Base-by-base conservation (phyloP, 164 flowering plant genomes). In the Dillenia suffruticosa region DNA sequence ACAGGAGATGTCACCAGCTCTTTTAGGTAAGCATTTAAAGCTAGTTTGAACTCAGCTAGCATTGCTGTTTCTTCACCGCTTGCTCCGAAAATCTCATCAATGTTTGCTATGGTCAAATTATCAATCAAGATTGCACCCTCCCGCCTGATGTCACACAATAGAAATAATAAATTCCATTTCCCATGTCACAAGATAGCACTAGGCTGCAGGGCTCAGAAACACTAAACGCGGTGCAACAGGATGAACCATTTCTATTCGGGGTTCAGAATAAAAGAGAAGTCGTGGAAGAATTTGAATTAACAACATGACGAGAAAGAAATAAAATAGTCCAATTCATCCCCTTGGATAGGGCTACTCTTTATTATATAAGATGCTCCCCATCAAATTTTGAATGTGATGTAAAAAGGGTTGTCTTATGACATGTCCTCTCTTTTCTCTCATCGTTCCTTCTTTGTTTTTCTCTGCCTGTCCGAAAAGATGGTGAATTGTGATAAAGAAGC, bases 1-100 rank as follows among this genome's bases (percentile, higher is more conserved):
- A 88, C 85, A 1, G 90, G 90, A 51, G 94, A 85, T 19, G 44
- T 32, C 5, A 74, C 63, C 8, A 87, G 72, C 49, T 73, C 74
- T 53, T 68, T 73, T 6, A 83, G 58, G 65, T 83, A 85, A 11
- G 53, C 67, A 69, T 75, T 77, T 9, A 85, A 19, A 5, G 75
- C 10, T 0, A 55, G 12, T 65, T 88, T 85, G 71, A 87, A 80
- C 68, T 85, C 88, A 19, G 85, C 79, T 12, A 54, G 0, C 53
- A 70, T 19, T 6, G 77, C 82, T 9, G 46, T 24, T 0, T 8
- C 51, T 70, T 80, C 82, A 6, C 77, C 81, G 22, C 76, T 74
- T 8, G 5, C 1, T 40, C 8, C 12, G 2, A 44, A 17, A 9
- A 78, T 71, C 5, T 16, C 12, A 24, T 65, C 45, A 2, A 79